A percentile compares a stretch with the other conserved stretches of the same genome.
Evolutionary conservation across 768 basidiomycete species (phyloP).

Genomic region (Termitomyces eurrhizus): DNA sequence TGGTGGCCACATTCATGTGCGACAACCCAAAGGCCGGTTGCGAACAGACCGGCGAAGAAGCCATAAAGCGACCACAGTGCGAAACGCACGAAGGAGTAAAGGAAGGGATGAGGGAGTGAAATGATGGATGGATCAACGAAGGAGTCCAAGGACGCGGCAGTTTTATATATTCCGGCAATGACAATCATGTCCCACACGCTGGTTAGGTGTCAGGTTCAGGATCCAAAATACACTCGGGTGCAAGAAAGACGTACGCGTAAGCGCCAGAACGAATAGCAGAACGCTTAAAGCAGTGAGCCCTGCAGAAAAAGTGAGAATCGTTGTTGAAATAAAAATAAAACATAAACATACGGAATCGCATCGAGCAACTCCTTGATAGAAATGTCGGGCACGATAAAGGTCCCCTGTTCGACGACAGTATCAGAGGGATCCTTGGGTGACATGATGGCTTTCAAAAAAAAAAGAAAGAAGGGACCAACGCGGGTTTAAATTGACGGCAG

Average conservation of each 20-base stretch:
- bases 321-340: slow-evolving; percentile 1
- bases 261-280: slow-evolving; percentile 74
- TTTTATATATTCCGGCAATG: slow-evolving; percentile 65
- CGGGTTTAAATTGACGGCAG: slow-evolving; percentile 7
- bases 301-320: slow-evolving; percentile 22
- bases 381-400: slow-evolving; percentile 74
- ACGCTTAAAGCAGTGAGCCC: slow-evolving; percentile 86
- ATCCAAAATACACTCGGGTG: background rate
- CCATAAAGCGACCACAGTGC: slow-evolving; percentile 78
- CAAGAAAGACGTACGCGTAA: slow-evolving; percentile 59
- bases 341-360: slow-evolving; percentile 68
- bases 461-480: slow-evolving; percentile 6
- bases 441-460: slow-evolving; percentile 24
- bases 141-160: slow-evolving; percentile 59
- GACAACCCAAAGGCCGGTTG: slow-evolving; percentile 91
- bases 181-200: slow-evolving; percentile 76
- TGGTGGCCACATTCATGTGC: slow-evolving; percentile 97
- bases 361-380: slow-evolving; percentile 83
- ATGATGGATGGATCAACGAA: slow-evolving; percentile 54
- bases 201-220: slow-evolving; percentile 1
- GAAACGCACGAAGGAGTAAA: slow-evolving; percentile 60
- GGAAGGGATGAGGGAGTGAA: slow-evolving; percentile 52
- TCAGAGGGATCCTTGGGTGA: slow-evolving; percentile 27
- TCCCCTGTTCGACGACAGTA: slow-evolving; percentile 50
- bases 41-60: slow-evolving; percentile 80